These are phyloP conservation scores for Sechiopsis laciniata DNA, from an alignment of 306 rosid genomes.

Conservation along the genomic window DNA sequence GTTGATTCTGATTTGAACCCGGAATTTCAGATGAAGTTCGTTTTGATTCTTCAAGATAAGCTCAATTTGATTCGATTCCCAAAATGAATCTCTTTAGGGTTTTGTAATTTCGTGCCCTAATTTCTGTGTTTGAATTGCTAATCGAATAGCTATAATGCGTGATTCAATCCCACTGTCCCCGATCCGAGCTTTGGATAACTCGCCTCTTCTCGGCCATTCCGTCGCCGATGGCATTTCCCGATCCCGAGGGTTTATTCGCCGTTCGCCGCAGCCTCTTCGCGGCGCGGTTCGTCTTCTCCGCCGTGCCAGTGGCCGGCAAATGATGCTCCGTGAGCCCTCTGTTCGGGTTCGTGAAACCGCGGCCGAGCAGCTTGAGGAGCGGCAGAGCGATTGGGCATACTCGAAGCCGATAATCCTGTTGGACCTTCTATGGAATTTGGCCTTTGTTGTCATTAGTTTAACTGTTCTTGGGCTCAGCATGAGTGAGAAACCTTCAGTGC, in stretches of 20 bases:
- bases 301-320: slow-evolving; percentile 55
- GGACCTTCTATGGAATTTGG: slow-evolving; percentile 67
- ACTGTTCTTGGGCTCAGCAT: slow-evolving; percentile 42
- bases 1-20: not conserved
- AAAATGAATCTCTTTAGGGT: too few relatives aligned
- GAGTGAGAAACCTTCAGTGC: slow-evolving; percentile 56
- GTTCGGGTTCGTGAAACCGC: slow-evolving; percentile 71
- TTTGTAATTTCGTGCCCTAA: too few relatives aligned
- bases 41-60: too few relatives aligned
- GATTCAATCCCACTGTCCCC: slow-evolving; percentile 27
- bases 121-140: too few relatives aligned
- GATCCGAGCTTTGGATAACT: slow-evolving; percentile 37
- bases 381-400: slow-evolving; percentile 68
- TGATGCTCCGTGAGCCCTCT: slow-evolving; percentile 71
- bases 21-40: not conserved
- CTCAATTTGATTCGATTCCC: too few relatives aligned
- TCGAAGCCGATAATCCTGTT: slow-evolving; percentile 56
- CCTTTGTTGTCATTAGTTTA: slow-evolving; percentile 39
- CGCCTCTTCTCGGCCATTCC: slow-evolving; percentile 49
- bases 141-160: slow-evolving; percentile 33
- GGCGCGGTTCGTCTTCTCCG: slow-evolving; percentile 54
- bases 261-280: slow-evolving; percentile 39
- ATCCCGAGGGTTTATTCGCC: slow-evolving; percentile 44
- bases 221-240: slow-evolving; percentile 36
- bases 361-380: slow-evolving; percentile 76